Evolutionary conservation across 106 monocot genomes (phyloP), one percentile per base, ranked within the genome.

Genomic region (Dactylorhiza incarnata): DNA sequence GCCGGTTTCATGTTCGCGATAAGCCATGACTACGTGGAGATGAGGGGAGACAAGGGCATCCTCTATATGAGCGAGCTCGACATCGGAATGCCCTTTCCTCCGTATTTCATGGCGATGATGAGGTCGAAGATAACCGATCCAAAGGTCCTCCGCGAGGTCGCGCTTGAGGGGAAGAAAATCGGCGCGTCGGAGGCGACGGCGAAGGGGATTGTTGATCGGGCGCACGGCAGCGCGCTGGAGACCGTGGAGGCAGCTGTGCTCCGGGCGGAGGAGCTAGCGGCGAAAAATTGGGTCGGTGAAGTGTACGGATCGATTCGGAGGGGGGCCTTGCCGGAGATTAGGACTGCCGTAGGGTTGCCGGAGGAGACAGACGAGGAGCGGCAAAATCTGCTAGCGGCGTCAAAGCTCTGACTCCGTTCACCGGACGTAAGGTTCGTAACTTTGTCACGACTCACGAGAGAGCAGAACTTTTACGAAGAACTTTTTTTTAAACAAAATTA

Each of bases 41-140:
- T 90, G 90, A 51, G 90, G 59, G 75, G 23, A 7, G 90, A 87
- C 56, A 68, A 79, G 8, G 89, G 86, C n/a, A 62, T 85, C n/a
- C 49, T 89, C 22, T 89, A 89, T 76, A 83, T 89, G 85, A 85
- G 85, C 85, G 88, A 89, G 81, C 48, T 85, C 63, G 83, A 85
- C 72, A 11, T 77, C 26, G 79, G 74, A 2, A 59, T 85, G 58
- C 83, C 79, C 4, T 73, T 85, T 45, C 73, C 79, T 22, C 74
- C 77, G 8, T 81, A 49, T 73, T 84, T 88, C 80, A 49, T 78
- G 83, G 56, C 54, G 66, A 5, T 83, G 62, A 62, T 85, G 73
- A 77, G 87, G 9, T 68, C 76, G 29, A 91, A 88, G 84, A 80
- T 91, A 74, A 43, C 23, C 25, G 74, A 79, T 45, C 80, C 78